Conservation (phyloP, 768 basidiomycete genomes). For the Lactarius evosmus region DNA sequence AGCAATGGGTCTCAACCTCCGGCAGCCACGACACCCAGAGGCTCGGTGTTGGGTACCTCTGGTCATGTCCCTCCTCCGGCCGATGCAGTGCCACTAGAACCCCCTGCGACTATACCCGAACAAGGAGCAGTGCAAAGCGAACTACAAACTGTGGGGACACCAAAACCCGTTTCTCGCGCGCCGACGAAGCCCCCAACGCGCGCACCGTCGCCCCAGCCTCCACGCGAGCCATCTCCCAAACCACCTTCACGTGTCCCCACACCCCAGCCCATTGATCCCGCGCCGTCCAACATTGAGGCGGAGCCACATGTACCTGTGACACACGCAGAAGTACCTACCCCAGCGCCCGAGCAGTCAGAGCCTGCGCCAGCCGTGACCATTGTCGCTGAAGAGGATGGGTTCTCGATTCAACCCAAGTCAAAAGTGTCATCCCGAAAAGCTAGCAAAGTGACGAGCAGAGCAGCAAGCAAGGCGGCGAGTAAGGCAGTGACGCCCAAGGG, state of each 20-base stretch:
- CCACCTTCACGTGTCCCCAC: conserved; percentile 1
- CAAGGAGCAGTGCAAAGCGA: conserved; percentile 2
- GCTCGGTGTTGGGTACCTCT: conserved; percentile 4
- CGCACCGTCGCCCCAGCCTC: conserved; percentile 5
- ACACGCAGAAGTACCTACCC: not conserved
- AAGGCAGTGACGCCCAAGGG: conserved; percentile 23
- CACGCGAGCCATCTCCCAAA: conserved; percentile 4
- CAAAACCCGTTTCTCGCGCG: conserved; percentile 10
- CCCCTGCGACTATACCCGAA: not conserved
- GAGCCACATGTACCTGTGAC: not conserved
- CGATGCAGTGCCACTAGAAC: conserved; percentile 6
- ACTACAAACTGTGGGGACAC: not conserved
- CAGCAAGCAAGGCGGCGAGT: conserved; percentile 21
- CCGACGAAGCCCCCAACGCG: conserved; percentile 18
- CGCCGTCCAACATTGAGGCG: not conserved
- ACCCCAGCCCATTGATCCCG: not conserved
- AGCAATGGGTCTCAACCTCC: conserved; percentile 19
- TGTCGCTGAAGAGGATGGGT: not conserved
- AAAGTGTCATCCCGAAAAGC: conserved; percentile 19
- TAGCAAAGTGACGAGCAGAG: conserved; percentile 24
- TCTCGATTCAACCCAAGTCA: conserved; percentile 10
- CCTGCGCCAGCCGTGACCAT: not conserved
- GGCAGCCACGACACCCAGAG: conserved; percentile 17
- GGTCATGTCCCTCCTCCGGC: not conserved
- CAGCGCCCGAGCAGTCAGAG: conserved; percentile 1